Evolutionary conservation across 331 rosid genomes (phyloP).

Genomic region (Spiraea crenata): DNA sequence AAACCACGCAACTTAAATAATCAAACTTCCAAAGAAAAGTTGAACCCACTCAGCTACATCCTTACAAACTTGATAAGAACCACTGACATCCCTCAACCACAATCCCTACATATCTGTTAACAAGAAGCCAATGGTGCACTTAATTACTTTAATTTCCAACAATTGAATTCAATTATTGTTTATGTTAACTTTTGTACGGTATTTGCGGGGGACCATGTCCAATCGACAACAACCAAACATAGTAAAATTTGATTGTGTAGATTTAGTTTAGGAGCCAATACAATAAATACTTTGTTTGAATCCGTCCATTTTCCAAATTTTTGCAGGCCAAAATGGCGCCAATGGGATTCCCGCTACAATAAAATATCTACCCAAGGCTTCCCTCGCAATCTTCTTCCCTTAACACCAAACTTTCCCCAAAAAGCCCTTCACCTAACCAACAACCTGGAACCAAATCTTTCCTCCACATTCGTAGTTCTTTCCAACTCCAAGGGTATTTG

Average conservation of each 20-base stretch:
- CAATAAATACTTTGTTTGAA: not conserved
- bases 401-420: not conserved
- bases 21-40: too few species aligned
- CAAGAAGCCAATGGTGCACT: too few species aligned
- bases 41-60: too few species aligned
- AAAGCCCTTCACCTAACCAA: not conserved
- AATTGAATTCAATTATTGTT: too few species aligned
- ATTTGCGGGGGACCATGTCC: not conserved
- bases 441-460: too few species aligned
- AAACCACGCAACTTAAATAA: too few species aligned
- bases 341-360: slow-evolving; percentile 14
- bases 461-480: not conserved
- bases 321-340: slow-evolving; percentile 9
- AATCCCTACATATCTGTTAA: too few species aligned
- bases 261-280: not conserved
- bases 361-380: slow-evolving; percentile 17
- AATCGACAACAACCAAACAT: not conserved
- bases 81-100: too few species aligned
- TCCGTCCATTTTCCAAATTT: not conserved
- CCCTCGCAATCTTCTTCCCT: slow-evolving; percentile 28
- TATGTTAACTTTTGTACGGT: too few species aligned
- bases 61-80: too few species aligned
- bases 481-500: not conserved
- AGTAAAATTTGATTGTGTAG: not conserved
- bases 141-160: too few species aligned